phyloP scores from a whole-genome alignment of 257 asterid genomes.

The Gentiana macrophylla region DNA sequence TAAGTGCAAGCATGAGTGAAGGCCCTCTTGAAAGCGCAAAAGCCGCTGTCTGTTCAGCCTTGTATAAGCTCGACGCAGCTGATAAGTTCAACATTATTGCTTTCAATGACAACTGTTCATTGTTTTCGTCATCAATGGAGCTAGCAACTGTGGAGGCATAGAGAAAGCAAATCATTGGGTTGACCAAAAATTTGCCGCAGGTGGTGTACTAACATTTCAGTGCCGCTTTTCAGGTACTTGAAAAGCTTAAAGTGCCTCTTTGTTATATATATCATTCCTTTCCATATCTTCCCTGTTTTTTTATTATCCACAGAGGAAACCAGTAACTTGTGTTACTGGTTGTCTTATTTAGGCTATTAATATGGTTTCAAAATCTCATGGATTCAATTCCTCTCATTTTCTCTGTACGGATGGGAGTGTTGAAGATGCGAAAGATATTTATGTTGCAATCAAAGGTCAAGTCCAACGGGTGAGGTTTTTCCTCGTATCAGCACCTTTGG shows the following conservation, averaged over 20 bases:
- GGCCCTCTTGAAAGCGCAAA: conserved; percentile 53
- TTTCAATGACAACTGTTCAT: conserved; percentile 32
- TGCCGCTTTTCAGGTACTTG: conserved; percentile 51
- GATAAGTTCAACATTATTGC: conserved; percentile 66
- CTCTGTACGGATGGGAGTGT: conserved; percentile 84
- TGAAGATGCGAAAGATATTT: conserved; percentile 71
- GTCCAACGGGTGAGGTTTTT: conserved; percentile 39
- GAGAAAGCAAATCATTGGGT: conserved; percentile 54
- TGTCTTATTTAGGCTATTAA: conserved; percentile 52
- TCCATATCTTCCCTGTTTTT: too few species aligned
- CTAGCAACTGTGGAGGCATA: conserved; percentile 37
- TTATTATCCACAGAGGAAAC: background rate
- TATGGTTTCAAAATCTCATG: conserved; percentile 41
- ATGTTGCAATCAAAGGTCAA: conserved; percentile 33
- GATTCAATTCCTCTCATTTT: conserved; percentile 40
- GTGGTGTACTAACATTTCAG: conserved; percentile 51
- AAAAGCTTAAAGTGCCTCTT: too few species aligned
- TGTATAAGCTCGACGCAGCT: conserved; percentile 40
- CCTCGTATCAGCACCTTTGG: conserved; percentile 85
- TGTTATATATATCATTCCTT: too few species aligned
- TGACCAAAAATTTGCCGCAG: conserved; percentile 35
- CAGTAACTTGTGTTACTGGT: background rate
- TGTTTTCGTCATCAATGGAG: conserved; percentile 47
- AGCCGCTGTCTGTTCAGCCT: conserved; percentile 39
- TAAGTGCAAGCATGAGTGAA: conserved; percentile 73